Conservation (phyloP, 78 protist genomes). For the Pigoraptor vietnamica region DNA sequence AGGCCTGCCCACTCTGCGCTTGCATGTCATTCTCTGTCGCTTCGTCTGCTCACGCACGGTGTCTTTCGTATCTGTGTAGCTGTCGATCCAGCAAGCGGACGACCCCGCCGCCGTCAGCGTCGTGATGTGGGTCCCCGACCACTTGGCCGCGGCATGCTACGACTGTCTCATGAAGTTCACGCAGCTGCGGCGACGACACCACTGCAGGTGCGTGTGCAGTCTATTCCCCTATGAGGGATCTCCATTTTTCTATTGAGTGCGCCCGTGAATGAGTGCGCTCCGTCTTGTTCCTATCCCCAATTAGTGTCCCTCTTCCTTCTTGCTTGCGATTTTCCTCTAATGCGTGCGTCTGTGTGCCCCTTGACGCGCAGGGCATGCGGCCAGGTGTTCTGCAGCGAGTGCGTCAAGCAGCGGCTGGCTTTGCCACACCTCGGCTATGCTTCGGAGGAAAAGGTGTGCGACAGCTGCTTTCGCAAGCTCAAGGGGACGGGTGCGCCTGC, state of each 20-base stretch:
- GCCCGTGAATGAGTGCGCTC: no score
- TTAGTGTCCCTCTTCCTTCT: no score
- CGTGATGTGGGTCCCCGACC: slow-evolving; percentile 2
- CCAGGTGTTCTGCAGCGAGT: not conserved
- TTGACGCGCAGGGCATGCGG: not conserved
- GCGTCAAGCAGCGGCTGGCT: not conserved
- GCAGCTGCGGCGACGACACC: not conserved
- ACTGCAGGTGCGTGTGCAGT: not conserved
- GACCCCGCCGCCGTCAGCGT: not conserved
- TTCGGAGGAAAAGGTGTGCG: not conserved
- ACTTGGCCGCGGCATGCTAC: not conserved
- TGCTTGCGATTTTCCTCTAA: not conserved
- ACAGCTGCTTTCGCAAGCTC: not conserved
- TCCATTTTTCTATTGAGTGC: no score
- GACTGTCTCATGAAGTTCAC: not conserved
- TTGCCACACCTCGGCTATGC: slow-evolving; percentile 2
- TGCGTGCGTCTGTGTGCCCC: not conserved
- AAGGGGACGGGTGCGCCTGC: no score
- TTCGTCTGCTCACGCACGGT: no score
- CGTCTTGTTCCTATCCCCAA: no score
- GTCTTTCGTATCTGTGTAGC: not conserved
- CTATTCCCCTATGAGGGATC: no score
- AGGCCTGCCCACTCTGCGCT: not conserved
- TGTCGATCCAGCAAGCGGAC: not conserved
- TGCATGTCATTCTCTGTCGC: not conserved